Evolutionary conservation across 2,329 filamentous ascomycete species (phyloP).

Genomic region (Aspergillus sp.): DNA sequence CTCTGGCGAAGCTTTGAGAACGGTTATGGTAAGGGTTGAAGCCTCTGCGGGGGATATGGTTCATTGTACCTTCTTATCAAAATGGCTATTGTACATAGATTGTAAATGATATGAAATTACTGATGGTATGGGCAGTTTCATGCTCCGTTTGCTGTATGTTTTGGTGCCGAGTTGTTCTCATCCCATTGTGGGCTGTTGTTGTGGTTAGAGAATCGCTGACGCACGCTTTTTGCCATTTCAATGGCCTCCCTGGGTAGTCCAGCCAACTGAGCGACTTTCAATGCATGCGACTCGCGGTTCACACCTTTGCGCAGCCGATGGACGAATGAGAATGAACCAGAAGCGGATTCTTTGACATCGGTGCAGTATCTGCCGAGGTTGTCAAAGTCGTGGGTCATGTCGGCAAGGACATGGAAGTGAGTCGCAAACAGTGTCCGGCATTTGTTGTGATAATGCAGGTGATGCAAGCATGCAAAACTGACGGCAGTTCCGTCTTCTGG

Average conservation of each 20-base stretch:
- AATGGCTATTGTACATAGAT: background rate
- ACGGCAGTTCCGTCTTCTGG: conserved; percentile 89
- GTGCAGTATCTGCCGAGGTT: conserved; percentile 80
- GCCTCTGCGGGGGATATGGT: background rate
- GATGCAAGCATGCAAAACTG: conserved; percentile 82
- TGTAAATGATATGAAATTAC: background rate
- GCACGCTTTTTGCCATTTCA: conserved; percentile 62
- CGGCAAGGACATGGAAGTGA: conserved; percentile 84
- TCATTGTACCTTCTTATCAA: background rate
- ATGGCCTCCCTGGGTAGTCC: conserved; percentile 76
- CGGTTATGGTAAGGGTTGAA: background rate
- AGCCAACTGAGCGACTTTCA: conserved; percentile 90
- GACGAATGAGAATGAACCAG: conserved; percentile 76
- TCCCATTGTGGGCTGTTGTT: conserved; percentile 15
- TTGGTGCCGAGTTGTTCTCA: background rate
- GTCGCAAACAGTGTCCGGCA: conserved; percentile 89
- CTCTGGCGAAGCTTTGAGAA: conserved; percentile 9
- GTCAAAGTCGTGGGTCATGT: conserved; percentile 65
- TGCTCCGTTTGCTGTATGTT: background rate
- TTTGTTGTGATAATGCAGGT: conserved; percentile 74
- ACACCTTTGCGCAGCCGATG: conserved; percentile 79
- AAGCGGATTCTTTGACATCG: conserved; percentile 74
- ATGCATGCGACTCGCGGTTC: conserved; percentile 83
- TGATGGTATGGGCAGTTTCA: background rate
- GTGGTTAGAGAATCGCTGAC: conserved; percentile 39